Evolutionary conservation across 345 rosid genomes (phyloP).

Genomic region (Cardamine chenopodiifolia): DNA sequence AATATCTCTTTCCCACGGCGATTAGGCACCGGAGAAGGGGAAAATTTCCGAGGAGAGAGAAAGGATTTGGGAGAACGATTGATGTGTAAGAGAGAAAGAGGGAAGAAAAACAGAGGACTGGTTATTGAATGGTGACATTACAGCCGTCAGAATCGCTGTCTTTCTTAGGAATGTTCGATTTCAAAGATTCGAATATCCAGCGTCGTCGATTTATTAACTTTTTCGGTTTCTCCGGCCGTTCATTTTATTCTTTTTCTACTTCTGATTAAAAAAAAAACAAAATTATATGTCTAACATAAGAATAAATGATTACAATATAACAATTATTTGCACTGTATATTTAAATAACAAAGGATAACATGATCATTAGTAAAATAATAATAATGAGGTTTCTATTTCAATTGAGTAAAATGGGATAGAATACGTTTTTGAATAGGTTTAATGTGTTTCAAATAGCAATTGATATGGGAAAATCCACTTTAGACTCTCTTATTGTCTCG

Average conservation of each 20-base stretch:
- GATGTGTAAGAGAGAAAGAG: conserved; percentile 19
- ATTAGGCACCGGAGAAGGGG: conserved; percentile 39
- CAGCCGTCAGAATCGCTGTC: conserved; percentile 60
- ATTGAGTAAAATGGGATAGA: too few relatives aligned
- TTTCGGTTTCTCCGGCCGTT: background rate
- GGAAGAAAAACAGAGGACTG: conserved; percentile 15
- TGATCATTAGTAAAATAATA: too few relatives aligned
- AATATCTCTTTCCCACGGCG: conserved; percentile 40
- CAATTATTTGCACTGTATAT: background rate
- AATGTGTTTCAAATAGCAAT: background rate
- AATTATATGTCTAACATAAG: too few relatives aligned
- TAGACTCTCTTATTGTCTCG: background rate
- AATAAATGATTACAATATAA: background rate
- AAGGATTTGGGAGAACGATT: background rate
- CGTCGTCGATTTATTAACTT: background rate
- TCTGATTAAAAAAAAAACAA: too few relatives aligned
- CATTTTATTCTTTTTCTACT: background rate
- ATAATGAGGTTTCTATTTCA: background rate
- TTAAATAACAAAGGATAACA: too few relatives aligned
- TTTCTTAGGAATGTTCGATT: conserved; percentile 62
- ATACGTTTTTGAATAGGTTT: too few relatives aligned
- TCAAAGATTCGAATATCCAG: conserved; percentile 70
- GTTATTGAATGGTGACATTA: conserved; percentile 33
- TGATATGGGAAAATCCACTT: background rate
- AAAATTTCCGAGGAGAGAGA: conserved; percentile 34